These are phyloP conservation scores for Euphorbia peplus DNA, from an alignment of 345 rosid species.

Conservation along the genomic window DNA sequence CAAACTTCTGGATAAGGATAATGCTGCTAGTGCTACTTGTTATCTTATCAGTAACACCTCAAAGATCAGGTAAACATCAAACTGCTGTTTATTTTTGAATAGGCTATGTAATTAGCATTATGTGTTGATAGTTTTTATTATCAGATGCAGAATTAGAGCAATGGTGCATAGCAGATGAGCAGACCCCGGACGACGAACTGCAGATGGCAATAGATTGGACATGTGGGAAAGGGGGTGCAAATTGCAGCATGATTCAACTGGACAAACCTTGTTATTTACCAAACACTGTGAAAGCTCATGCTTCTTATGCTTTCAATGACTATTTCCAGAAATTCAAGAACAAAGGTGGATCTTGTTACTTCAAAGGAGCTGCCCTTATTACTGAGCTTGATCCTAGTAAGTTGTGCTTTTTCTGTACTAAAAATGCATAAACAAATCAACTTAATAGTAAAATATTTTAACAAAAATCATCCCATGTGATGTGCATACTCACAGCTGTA, in stretches of 20 bases:
- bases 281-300: constrained; percentile 62
- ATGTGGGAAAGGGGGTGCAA: constrained; percentile 59
- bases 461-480: constrained; percentile 19
- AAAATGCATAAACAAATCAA: background rate
- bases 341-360: constrained; percentile 73
- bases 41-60: constrained; percentile 33
- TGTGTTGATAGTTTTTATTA: background rate
- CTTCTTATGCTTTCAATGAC: constrained; percentile 73
- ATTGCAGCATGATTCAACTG: constrained; percentile 54
- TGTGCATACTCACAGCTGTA: background rate
- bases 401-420: constrained; percentile 6
- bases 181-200: constrained; percentile 62
- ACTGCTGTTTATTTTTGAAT: background rate
- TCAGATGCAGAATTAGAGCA: constrained; percentile 55
- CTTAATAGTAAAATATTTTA: background rate
- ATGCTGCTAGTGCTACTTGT: constrained; percentile 37
- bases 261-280: constrained; percentile 67
- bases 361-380: constrained; percentile 68
- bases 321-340: constrained; percentile 62
- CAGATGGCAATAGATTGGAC: constrained; percentile 71
- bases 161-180: constrained; percentile 82
- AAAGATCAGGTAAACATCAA: constrained; percentile 36
- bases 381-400: constrained; percentile 80
- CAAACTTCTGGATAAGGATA: constrained; percentile 39
- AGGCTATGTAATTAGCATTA: background rate